These are phyloP conservation scores for Trichomonas tenax DNA, from an alignment of 208 protist genomes.

Conservation along the genomic window DNA sequence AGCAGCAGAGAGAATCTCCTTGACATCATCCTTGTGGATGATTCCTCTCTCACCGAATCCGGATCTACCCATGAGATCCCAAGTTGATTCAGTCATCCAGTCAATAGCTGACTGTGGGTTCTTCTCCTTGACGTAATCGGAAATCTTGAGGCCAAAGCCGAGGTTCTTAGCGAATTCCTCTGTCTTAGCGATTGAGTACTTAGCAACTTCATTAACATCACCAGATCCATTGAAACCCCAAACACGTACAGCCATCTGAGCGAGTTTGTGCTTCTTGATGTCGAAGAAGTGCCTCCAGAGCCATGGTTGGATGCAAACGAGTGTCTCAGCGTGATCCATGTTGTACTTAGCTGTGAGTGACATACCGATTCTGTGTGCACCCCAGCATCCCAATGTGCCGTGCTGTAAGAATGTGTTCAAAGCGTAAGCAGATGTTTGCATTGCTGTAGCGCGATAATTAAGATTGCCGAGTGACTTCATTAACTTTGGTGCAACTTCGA, in stretches of 20 bases:
- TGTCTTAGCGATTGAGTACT: not conserved
- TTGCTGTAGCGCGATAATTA: not conserved
- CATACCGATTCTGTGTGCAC: not conserved
- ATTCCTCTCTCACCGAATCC: not conserved
- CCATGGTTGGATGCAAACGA: not conserved
- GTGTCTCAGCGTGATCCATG: not conserved
- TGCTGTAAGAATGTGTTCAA: not conserved
- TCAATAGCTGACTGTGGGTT: not conserved
- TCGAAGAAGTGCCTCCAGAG: not conserved
- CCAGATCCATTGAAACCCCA: not conserved
- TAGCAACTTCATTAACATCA: not conserved
- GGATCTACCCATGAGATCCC: not conserved
- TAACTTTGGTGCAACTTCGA: not conserved
- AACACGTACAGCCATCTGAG: not conserved
- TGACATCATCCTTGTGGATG: not conserved
- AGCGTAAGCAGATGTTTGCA: not conserved
- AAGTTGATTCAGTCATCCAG: not conserved
- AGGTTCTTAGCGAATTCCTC: not conserved
- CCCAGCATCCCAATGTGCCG: not conserved
- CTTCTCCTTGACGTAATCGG: not conserved
- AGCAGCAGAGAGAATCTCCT: not conserved
- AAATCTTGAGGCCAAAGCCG: not conserved
- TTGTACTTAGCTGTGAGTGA: not conserved
- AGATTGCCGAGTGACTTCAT: not conserved
- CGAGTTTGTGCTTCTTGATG: not conserved